phyloP scores from a whole-genome alignment of 1,139 yeast genomes.

The Kurtzmaniella quercitrusa region DNA sequence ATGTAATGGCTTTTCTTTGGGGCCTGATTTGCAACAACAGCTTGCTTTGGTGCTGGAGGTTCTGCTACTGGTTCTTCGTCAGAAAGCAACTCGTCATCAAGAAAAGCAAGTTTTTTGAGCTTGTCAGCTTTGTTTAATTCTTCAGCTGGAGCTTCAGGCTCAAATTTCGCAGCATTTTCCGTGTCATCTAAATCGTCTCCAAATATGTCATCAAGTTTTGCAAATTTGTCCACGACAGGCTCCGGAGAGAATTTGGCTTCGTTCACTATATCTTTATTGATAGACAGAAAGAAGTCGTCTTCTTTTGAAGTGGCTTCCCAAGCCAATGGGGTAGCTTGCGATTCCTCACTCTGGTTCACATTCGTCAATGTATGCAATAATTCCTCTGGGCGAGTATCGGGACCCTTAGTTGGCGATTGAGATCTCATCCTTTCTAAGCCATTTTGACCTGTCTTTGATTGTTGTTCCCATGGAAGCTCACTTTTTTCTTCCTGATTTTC shows the following conservation, averaged over 20 bases:
- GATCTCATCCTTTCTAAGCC: neutral
- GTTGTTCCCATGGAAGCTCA: conserved; percentile 8
- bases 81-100: conserved; percentile 9
- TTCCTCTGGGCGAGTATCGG: neutral
- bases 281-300: neutral
- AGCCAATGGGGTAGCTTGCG: neutral
- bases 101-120: conserved; percentile 6
- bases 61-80: conserved; percentile 5
- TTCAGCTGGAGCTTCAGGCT: neutral
- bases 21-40: neutral
- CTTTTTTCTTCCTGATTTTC: neutral
- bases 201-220: conserved; percentile 14
- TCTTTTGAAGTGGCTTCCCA: neutral
- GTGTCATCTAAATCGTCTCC: conserved; percentile 9
- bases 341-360: neutral
- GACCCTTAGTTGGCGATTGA: neutral
- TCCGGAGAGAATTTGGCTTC: conserved; percentile 11
- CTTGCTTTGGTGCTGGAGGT: conserved; percentile 1
- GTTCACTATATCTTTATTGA: neutral
- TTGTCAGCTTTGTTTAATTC: conserved; percentile 3
- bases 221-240: neutral
- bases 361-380: neutral
- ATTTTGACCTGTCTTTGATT: neutral
- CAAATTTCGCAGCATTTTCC: conserved; percentile 7
- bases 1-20: neutral